A percentile compares a stretch with the other conserved stretches of the same genome.
Evolutionary conservation across 1,139 yeast genomes (phyloP).

Genomic region (Lodderomyces oxycetoniae): DNA sequence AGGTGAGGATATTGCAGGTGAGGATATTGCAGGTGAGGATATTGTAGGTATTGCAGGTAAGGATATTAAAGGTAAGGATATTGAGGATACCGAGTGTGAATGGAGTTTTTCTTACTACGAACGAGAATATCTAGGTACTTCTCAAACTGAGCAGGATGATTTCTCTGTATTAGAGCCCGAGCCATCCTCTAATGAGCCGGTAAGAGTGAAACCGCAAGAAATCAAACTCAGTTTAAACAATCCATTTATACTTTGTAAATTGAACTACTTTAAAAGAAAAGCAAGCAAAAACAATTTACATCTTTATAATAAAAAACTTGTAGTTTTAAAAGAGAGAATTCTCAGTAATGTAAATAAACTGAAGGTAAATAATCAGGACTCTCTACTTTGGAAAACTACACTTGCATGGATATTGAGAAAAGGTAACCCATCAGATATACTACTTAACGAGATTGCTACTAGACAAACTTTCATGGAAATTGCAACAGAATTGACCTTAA

Average conservation of each 20-base stretch:
- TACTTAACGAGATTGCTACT: no score
- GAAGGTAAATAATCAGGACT: not conserved
- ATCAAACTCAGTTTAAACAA: conserved; percentile 11
- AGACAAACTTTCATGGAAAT: no score
- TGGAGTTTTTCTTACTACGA: conserved; percentile 15
- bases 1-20: no score
- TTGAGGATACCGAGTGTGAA: not conserved
- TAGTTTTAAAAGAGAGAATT: conserved; percentile 1
- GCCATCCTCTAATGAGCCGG: conserved; percentile 1
- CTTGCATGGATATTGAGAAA: conserved; percentile 9
- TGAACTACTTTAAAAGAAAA: conserved; percentile 12
- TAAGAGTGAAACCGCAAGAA: no score
- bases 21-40: no score
- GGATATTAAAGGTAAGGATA: no score
- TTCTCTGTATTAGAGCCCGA: not conserved
- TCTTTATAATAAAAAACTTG: conserved; percentile 6
- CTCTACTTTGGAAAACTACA: conserved; percentile 8
- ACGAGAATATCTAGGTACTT: conserved; percentile 6
- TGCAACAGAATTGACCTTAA: not conserved
- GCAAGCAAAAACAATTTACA: conserved; percentile 4
- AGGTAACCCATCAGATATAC: conserved; percentile 12
- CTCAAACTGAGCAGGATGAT: conserved; percentile 1
- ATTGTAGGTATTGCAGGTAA: no score
- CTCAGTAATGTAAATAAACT: not conserved
- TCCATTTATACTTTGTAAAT: conserved; percentile 12